Base-by-base conservation (phyloP, 164 flowering plant species). In the Annona cherimola region DNA sequence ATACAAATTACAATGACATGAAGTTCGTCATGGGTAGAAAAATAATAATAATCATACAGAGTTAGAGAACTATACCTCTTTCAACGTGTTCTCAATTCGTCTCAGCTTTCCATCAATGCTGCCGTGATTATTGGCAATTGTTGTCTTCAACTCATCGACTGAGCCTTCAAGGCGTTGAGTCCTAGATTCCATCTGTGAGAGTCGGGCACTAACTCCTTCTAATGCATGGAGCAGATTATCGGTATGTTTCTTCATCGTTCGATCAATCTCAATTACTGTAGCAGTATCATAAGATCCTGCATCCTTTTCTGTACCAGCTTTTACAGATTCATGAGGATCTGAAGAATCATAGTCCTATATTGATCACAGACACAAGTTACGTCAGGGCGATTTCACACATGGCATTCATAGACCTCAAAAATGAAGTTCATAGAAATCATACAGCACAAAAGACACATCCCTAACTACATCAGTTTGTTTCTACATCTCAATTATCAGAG, bases 21-120 rank as follows among this genome's bases (percentile, higher is more conserved):
- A 16, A 50, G 14, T 50, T 11, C 14, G 9, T 50, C 57, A 50
- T 50, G 8, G 57, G 55, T 9, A 1, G 57, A 50, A 16, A 50
- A 50, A 8, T 9, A 11, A 45, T 5, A n/a, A 59, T 16, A 40
- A 20, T 54, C 45, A 5, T 5, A 12, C 11, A 57, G 62, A 61
- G 40, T 57, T 42, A 39, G 3, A 4, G 35, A 68, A 72, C 57
- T 0, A 63, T 86, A 93, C 98, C 94, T 94, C 97, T 82, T 86
- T 79, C 19, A 94, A 81, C 74, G 88, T 86, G 79, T 89, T 90
- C 76, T 92, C 97, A 81, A 94, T 70, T 74, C 85, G 93, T 74
- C 94, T 85, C 88, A 94, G 75, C 78, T 84, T 90, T 26, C 97
- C 98, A 77, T 92, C 93, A 70, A 86, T 86, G 72, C 77, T 88